phyloP scores from a whole-genome alignment of 169 alveolate genomes.

The Besnoitia besnoiti region DNA sequence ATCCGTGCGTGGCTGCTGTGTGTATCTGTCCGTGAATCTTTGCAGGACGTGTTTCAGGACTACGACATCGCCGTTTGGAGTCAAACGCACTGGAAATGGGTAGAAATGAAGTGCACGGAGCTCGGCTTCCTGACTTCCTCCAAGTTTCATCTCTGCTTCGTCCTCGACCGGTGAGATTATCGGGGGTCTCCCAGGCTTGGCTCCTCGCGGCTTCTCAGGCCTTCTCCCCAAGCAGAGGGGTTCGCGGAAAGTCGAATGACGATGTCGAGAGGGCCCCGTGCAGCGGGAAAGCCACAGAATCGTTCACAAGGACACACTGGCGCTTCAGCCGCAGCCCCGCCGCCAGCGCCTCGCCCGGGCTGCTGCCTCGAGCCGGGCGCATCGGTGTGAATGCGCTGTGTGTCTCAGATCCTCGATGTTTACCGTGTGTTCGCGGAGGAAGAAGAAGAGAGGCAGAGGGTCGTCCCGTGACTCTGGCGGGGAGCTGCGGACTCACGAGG shows the following conservation, averaged over 20 bases:
- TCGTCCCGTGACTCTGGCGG: not conserved
- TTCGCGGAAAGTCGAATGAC: too few relatives aligned
- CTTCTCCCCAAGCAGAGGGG: too few relatives aligned
- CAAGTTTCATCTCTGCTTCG: constrained; percentile 11
- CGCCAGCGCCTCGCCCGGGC: too few relatives aligned
- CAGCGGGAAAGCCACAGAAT: too few relatives aligned
- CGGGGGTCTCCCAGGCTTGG: not conserved
- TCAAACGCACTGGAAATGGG: constrained; percentile 58
- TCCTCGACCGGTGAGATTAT: constrained; percentile 41
- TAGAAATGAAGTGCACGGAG: constrained; percentile 57
- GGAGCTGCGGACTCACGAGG: constrained; percentile 8
- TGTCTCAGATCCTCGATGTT: not conserved
- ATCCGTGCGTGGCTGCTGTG: too few relatives aligned
- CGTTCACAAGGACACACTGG: too few relatives aligned
- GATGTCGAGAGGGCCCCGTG: too few relatives aligned
- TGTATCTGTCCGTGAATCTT: not conserved
- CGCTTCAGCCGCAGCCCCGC: too few relatives aligned
- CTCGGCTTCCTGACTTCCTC: constrained; percentile 18
- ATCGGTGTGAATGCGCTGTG: not conserved
- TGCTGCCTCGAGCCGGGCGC: too few relatives aligned
- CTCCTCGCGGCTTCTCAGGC: not conserved
- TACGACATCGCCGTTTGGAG: constrained; percentile 54
- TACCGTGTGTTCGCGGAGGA: not conserved
- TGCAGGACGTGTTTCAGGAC: not conserved
- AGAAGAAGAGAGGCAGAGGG: not conserved